Evolutionary conservation across 78 protist species (phyloP), one percentile per base, ranked within the genome.

Genomic region (Dictyostelium purpureum): DNA sequence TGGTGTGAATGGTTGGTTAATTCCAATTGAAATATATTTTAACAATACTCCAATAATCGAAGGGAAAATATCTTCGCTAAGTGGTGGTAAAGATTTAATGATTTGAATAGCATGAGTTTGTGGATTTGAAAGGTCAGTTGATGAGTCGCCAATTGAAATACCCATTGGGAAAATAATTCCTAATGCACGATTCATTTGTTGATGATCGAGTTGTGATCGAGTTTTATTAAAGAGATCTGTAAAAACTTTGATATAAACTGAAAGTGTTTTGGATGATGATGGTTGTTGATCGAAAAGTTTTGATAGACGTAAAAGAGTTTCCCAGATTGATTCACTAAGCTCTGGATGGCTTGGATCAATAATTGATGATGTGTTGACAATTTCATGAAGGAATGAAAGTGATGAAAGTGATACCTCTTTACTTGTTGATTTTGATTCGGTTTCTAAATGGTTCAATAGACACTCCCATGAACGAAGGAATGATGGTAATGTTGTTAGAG

Each of bases 1-100:
- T 21, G 57, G 61, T 14, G 35, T 6, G 3, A 35, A 0, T 42
- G 33, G 26, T 18, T 63, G 26, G 6, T n/a, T 18, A 24, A 85
- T 85, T 16, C 82, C 92, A 59, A 85, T 85, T 1, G 92, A 70
- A n/a, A 85, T 43, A 61, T 85, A 85, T 47, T 85, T 85, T 65
- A 85, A 73, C 2, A 85, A 33, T 11, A 85, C 73, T 14, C 77
- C 12, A 47, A 85, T 61, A 4, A 85, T 28, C 65, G 76, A 57
- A 28, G 92, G 83, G 75, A 73, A 85, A 12, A 85, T 47, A 47
- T 73, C 82, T 14, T 71, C 65, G 9, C 54, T 21, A 21, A 85
- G 71, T 1, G 92, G 92, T 21, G 76, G 92, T 9, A 85, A 56
- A 19, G 92, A 59, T 61, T 85, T 85, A 14, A 85, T 42, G 19